phyloP scores from a whole-genome alignment of 345 rosid genomes.

The Gossypium ekmanianum region DNA sequence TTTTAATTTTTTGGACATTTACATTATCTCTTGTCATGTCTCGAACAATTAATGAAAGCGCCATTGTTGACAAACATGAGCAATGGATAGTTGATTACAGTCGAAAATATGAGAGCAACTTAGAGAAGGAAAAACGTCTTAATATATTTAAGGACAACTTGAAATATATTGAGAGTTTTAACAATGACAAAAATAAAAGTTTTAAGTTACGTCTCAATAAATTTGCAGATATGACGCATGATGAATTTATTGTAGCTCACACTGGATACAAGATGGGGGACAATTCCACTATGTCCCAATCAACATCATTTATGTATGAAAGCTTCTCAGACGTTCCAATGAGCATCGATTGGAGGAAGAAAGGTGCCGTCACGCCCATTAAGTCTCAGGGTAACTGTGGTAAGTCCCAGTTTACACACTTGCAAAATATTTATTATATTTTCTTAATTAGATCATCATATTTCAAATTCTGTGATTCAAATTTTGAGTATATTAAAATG shows the following conservation, averaged over 20 bases:
- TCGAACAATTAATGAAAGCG: slow-evolving; percentile 14
- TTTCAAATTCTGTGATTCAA: too few relatives aligned
- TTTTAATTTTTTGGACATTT: slow-evolving; percentile 15
- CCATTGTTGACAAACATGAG: slow-evolving; percentile 28
- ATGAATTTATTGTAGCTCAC: slow-evolving; percentile 31
- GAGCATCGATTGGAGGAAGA: slow-evolving; percentile 67
- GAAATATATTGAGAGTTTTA: slow-evolving; percentile 50
- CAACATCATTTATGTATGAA: neutral
- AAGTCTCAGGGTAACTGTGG: slow-evolving; percentile 71
- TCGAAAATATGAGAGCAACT: slow-evolving; percentile 38
- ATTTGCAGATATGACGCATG: slow-evolving; percentile 55
- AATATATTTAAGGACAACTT: slow-evolving; percentile 55
- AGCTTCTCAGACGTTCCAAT: neutral
- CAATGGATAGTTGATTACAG: slow-evolving; percentile 47
- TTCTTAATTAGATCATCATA: too few relatives aligned
- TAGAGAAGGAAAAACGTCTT: slow-evolving; percentile 53
- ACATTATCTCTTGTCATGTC: slow-evolving; percentile 12
- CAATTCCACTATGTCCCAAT: neutral
- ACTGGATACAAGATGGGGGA: neutral
- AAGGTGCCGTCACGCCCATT: slow-evolving; percentile 72
- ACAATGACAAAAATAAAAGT: slow-evolving; percentile 36
- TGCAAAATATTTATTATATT: too few relatives aligned
- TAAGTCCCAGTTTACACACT: slow-evolving; percentile 22
- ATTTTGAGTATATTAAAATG: too few relatives aligned
- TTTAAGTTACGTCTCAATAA: slow-evolving; percentile 48